These are phyloP conservation scores for Fraxinus greggii DNA, from an alignment of 305 asterid species.

Conservation along the genomic window DNA sequence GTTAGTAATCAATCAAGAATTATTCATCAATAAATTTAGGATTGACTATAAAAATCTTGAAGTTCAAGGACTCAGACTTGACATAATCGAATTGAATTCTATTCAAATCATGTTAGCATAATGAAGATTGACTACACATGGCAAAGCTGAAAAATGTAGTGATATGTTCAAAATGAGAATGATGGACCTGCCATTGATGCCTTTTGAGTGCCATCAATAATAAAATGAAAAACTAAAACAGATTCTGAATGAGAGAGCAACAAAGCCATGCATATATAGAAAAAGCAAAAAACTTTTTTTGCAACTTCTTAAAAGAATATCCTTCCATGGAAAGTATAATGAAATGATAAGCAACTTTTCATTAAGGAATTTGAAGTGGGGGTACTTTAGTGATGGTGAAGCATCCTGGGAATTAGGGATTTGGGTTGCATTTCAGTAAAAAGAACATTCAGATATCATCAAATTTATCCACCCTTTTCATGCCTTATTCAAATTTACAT, in stretches of 20 bases:
- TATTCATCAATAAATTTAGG: neutral
- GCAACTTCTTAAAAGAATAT: constrained; percentile 36
- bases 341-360: constrained; percentile 67
- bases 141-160: neutral
- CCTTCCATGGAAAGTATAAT: constrained; percentile 61
- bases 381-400: constrained; percentile 55
- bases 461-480: constrained; percentile 29
- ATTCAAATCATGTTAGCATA: neutral
- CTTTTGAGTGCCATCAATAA: constrained; percentile 40
- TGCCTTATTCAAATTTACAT: constrained; percentile 11
- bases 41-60: neutral
- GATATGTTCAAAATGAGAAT: neutral
- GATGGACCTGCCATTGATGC: constrained; percentile 28
- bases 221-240: constrained; percentile 48
- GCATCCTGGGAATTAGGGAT: constrained; percentile 68
- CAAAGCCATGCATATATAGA: constrained; percentile 31
- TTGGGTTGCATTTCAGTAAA: constrained; percentile 30
- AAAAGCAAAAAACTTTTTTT: constrained; percentile 45
- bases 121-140: constrained; percentile 1
- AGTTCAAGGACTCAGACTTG: neutral
- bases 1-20: neutral
- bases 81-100: neutral
- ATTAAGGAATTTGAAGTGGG: constrained; percentile 44
- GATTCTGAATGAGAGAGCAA: constrained; percentile 36
- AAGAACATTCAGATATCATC: constrained; percentile 28